A percentile compares a stretch with the other conserved stretches of the same genome.
Evolutionary conservation across 2,329 filamentous ascomycete species (phyloP).

Genomic region (Ambrosiella xylebori): DNA sequence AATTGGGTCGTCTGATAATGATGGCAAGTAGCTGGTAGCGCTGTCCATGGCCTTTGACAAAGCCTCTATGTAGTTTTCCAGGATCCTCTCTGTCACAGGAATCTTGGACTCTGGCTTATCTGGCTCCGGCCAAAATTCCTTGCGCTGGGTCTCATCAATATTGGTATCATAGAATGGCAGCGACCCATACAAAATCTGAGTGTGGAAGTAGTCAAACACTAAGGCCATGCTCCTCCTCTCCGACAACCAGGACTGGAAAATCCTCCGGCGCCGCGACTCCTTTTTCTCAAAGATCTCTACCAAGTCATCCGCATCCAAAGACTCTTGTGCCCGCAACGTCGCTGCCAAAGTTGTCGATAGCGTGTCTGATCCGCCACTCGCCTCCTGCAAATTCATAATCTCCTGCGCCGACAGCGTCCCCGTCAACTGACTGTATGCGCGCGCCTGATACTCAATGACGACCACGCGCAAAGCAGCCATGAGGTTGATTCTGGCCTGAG

Average conservation of each 20-base stretch:
- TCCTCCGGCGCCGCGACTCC: conserved; percentile 44
- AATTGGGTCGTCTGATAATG: conserved; percentile 32
- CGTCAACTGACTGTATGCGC: conserved; percentile 54
- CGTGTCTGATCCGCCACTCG: conserved; percentile 46
- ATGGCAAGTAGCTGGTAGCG: conserved; percentile 30
- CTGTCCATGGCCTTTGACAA: conserved; percentile 31
- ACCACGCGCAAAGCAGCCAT: conserved; percentile 64
- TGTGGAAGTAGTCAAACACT: conserved; percentile 38
- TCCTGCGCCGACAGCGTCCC: conserved; percentile 63
- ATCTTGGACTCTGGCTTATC: conserved; percentile 1
- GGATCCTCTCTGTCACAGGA: conserved; percentile 9
- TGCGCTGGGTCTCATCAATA: conserved; percentile 9
- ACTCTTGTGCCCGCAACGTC: conserved; percentile 29
- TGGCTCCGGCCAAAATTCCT: conserved; percentile 14
- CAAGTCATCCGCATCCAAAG: conserved; percentile 36
- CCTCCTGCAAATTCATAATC: conserved; percentile 56
- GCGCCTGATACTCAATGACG: conserved; percentile 67
- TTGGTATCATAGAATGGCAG: conserved; percentile 20
- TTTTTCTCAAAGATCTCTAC: conserved; percentile 44
- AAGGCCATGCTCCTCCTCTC: conserved; percentile 54
- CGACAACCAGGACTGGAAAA: conserved; percentile 53
- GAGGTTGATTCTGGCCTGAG: conserved; percentile 61
- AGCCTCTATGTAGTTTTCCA: conserved; percentile 29
- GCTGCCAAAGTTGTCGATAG: conserved; percentile 40
- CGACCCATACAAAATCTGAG: conserved; percentile 27